Evolutionary conservation across 1,284 basidiomycete genomes (phyloP), one percentile per base, ranked within the genome.

Genomic region (Cystobasidium slooffiae): DNA sequence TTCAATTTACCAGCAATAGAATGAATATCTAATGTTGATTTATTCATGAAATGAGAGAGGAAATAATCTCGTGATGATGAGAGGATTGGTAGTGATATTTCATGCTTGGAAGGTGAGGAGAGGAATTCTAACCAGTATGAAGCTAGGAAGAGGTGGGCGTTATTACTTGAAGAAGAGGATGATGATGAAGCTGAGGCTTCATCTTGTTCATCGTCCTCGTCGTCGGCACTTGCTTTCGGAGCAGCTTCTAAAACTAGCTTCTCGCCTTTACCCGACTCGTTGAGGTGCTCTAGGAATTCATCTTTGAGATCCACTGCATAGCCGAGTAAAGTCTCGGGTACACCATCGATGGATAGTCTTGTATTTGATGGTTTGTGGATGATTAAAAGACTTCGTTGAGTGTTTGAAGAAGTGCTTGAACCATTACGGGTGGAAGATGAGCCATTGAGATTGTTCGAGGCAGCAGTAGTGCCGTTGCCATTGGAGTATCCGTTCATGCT

Each of bases 61-160:
- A 73, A 73, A 53, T 62, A 66, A 39, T 41, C 63, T 37, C 63
- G 65, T 24, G 70, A 73, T 16, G 78, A 74, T 43, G 75, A 69
- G 51, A 78, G 78, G 12, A 78, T 76, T 47, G 77, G 75, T 2
- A 75, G 76, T 24, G 78, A 77, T 46, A 76, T 75, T 18, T 76
- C 77, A n/a, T 76, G 74, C 16, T 77, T 77, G 31, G 31, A 31
- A 5, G 31, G 31, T 68, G 78, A 74, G 7, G 78, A 68, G 56
- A 83, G 77, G 79, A 82, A 82, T 41, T 77, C 76, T 41, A 83
- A 78, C 79, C 82, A 82, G 77, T 81, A 81, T 76, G 80, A 77
- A 56, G 78, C 75, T 24, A 83, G 77, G 69, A 79, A 77, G 66
- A 82, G 64, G 59, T 80, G 74, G 49, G 75, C 69, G 70, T 81